Percentiles rank a stretch among this genome's conserved stretches.
phyloP scores from a whole-genome alignment of 306 rosid genomes.

The Mucuna pruriens region DNA sequence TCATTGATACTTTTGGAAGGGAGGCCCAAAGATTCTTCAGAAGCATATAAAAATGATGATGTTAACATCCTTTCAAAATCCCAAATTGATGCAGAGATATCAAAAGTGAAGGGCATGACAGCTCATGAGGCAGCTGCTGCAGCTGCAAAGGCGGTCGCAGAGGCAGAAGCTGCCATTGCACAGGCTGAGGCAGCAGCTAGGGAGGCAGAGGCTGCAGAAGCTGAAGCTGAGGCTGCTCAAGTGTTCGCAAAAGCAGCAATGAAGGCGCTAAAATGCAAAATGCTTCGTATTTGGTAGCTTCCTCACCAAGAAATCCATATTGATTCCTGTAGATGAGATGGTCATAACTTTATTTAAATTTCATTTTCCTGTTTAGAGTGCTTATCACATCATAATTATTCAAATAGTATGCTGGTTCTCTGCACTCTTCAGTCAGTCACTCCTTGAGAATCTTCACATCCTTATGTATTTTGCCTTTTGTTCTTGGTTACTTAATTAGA shows the following conservation, averaged over 20 bases:
- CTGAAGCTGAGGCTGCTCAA: conserved; percentile 96
- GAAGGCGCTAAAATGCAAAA: conserved; percentile 80
- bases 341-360: neutral
- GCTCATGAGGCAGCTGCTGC: conserved; percentile 85
- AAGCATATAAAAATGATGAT: conserved; percentile 53
- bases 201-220: conserved; percentile 93
- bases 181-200: conserved; percentile 90
- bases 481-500: conserved; percentile 23
- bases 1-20: conserved; percentile 55
- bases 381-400: conserved; percentile 8
- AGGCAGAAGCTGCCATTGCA: conserved; percentile 87
- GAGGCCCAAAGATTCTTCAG: conserved; percentile 57
- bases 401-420: conserved; percentile 14
- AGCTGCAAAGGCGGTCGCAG: conserved; percentile 93
- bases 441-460: conserved; percentile 23
- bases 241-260: conserved; percentile 88
- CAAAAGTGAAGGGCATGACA: conserved; percentile 72
- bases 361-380: conserved; percentile 3
- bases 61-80: conserved; percentile 61
- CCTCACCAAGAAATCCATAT: conserved; percentile 28
- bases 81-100: conserved; percentile 71
- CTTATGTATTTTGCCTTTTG: neutral
- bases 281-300: conserved; percentile 59
- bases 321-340: neutral
- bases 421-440: neutral